A percentile compares a stretch with the other conserved stretches of the same genome.
Conservation (phyloP, 1,284 basidiomycete species). For the Malassezia brasiliensis region DNA sequence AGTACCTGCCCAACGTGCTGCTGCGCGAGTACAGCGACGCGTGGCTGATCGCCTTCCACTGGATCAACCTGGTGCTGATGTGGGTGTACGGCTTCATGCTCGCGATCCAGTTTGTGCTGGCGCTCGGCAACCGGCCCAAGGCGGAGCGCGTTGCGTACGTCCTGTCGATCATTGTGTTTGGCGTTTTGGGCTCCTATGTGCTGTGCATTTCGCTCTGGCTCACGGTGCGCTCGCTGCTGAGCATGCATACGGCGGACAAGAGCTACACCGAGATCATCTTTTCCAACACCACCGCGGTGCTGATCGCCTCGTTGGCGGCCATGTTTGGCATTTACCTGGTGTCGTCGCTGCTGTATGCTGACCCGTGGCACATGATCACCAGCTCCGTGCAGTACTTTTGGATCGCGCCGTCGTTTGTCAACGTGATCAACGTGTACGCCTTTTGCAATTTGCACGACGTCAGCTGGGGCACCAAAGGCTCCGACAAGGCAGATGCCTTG, state of each 20-base stretch:
- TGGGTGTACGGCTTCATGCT: constrained; percentile 80
- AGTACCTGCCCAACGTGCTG: constrained; percentile 64
- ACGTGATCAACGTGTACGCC: constrained; percentile 88
- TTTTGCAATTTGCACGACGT: constrained; percentile 61
- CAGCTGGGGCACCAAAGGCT: constrained; percentile 90
- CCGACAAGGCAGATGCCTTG: constrained; percentile 87
- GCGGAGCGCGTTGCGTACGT: constrained; percentile 77
- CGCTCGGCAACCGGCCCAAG: constrained; percentile 83
- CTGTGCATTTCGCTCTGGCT: constrained; percentile 43
- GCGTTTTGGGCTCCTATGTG: constrained; percentile 39
- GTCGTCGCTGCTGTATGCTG: constrained; percentile 81
- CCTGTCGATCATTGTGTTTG: constrained; percentile 62
- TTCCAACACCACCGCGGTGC: constrained; percentile 34
- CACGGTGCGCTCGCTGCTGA: constrained; percentile 30
- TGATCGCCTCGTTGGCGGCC: constrained; percentile 42
- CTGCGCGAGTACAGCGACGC: constrained; percentile 65
- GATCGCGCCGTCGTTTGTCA: constrained; percentile 81
- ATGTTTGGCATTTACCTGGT: constrained; percentile 53
- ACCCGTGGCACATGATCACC: constrained; percentile 98
- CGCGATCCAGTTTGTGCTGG: constrained; percentile 78
- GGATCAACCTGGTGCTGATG: constrained; percentile 67
- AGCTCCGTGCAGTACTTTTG: constrained; percentile 80
- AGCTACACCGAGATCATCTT: constrained; percentile 26
- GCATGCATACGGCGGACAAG: constrained; percentile 6
- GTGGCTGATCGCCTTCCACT: constrained; percentile 58